Evolutionary conservation across 2,329 filamentous ascomycete genomes (phyloP), one percentile per base, ranked within the genome.

Genomic region (Ceratocystis harringtonii): DNA sequence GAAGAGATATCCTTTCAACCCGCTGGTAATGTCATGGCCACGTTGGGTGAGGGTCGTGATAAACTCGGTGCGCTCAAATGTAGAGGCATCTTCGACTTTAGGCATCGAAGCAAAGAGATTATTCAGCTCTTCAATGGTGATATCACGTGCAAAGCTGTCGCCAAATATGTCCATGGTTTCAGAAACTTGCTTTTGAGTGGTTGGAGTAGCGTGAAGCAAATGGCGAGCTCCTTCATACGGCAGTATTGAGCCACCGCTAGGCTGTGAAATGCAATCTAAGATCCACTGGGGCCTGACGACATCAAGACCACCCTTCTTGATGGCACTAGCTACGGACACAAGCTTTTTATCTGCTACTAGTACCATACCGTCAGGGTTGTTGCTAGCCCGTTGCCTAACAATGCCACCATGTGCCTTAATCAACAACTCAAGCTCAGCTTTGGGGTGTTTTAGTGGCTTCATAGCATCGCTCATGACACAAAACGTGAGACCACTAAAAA

Each of bases 231-330:
- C 78, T 69, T 83, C 81, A 52, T 79, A 80, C 0, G 81, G 80
- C 3, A 95, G 82, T 6, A 96, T 75, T 12, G 87, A 81, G 3
- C 81, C 79, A 2, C 80, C 81, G 1, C 71, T 78, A 64, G 69
- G 80, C 75, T 74, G 84, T 73, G 81, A 80, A 43, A 95, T 79
- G 70, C 90, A 94, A 73, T 97, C 91, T 32, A 89, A 78, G 1
- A 97, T 77, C 94, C 94, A 99, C 5, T 78, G 80, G 0, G 92
- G 88, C 25, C 84, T 84, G 66, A 97, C 80, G 62, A 99, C 86
- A 69, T 90, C 86, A 5, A 83, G 80, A 0, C 82, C 78, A 2
- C 84, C 86, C 5, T 78, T 79, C 71, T 94, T 95, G 68, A 90
- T 84, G 7, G 96, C 75, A 8, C 89, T 91, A 1, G 89, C 89